Base-by-base conservation (phyloP, 2,329 filamentous ascomycete genomes). In the Cladosporium cucumerinum region DNA sequence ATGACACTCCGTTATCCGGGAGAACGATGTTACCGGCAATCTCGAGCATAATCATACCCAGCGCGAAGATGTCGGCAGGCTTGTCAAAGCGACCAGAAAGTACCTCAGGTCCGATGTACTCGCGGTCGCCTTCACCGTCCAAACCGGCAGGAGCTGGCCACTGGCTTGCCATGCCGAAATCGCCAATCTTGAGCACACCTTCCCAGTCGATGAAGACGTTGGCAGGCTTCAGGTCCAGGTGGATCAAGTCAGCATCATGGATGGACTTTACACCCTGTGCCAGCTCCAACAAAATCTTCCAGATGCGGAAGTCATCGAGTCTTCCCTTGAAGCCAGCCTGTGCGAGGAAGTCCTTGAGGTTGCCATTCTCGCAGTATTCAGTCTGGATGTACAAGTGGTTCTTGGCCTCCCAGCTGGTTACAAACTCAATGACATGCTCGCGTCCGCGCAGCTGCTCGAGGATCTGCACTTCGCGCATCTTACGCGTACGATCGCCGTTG, bases 261-360 rank as follows among this genome's bases (percentile, higher is more conserved):
- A 99, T 95, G 68, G 94, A 90, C 77, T 92, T 89, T 67, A 99
- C 78, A 43, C 95, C 95, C 91, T 96, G 68, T 16, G 64, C 62
- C 66, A 97, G 79, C 77, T 99, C 95, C 49, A 97, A 85, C 71
- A 98, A 81, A 65, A 98, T 94, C 81, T 99, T 99, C 92, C 95
- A 99, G 77, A 98, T 97, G 67, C 95, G 87, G 79, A 99, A 99
- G 76, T 98, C 95, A 78, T 99, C 95, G 69, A 99, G 80, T 71
- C 94, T 87, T 55, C 92, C 93, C 75, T 91, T 92, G 67, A 89
- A 85, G 26, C 95, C 95, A 66, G 92, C 87, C 65, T 90, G 86
- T n/a, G 87, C 85, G 32, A 99, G 83, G 75, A 98, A 99, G 18
- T 87, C 85, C 75, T 96, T 90, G 51, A 99, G 81, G 66, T 92